These are phyloP conservation scores for Pezicula rhizophila DNA, from an alignment of 2,329 filamentous ascomycete genomes.

Conservation along the genomic window DNA sequence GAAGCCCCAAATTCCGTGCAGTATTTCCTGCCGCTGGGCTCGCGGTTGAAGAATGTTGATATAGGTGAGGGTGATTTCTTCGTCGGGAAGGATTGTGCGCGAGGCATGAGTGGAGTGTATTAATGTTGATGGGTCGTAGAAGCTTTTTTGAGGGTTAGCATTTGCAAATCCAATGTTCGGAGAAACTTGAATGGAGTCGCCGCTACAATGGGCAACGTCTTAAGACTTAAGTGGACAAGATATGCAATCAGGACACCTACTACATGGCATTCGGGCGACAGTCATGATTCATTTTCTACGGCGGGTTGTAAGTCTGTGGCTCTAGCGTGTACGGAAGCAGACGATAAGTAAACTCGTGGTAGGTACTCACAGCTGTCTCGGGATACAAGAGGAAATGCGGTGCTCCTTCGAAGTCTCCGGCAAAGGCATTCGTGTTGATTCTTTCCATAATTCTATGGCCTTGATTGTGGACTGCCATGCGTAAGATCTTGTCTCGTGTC, in stretches of 20 bases:
- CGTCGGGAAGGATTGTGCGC: conserved; percentile 31
- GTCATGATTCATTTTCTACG: conserved; percentile 35
- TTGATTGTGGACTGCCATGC: conserved; percentile 11
- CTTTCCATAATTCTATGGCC: conserved; percentile 23
- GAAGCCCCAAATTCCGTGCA: conserved; percentile 33
- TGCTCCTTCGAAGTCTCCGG: conserved; percentile 19
- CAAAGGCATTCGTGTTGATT: conserved; percentile 24
- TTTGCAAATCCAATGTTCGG: too few relatives aligned
- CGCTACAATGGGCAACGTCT: too few relatives aligned
- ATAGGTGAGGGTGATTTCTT: conserved; percentile 36
- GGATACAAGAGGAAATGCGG: conserved; percentile 23
- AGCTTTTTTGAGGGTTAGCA: too few relatives aligned
- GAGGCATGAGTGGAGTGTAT: conserved; percentile 32
- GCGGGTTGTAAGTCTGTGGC: conserved; percentile 1
- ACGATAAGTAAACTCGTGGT: neutral
- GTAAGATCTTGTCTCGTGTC: conserved; percentile 15
- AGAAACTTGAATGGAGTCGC: too few relatives aligned
- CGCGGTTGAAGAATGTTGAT: conserved; percentile 28
- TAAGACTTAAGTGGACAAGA: too few relatives aligned
- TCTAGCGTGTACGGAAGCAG: neutral
- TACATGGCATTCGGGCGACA: conserved; percentile 35
- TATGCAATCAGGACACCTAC: conserved; percentile 9
- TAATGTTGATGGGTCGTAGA: conserved; percentile 29
- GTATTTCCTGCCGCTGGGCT: conserved; percentile 23
- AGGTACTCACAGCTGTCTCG: conserved; percentile 20